These are phyloP conservation scores for Podospora bellae-mahoneyi DNA, from an alignment of 495 filamentous ascomycete genomes.

Conservation along the genomic window DNA sequence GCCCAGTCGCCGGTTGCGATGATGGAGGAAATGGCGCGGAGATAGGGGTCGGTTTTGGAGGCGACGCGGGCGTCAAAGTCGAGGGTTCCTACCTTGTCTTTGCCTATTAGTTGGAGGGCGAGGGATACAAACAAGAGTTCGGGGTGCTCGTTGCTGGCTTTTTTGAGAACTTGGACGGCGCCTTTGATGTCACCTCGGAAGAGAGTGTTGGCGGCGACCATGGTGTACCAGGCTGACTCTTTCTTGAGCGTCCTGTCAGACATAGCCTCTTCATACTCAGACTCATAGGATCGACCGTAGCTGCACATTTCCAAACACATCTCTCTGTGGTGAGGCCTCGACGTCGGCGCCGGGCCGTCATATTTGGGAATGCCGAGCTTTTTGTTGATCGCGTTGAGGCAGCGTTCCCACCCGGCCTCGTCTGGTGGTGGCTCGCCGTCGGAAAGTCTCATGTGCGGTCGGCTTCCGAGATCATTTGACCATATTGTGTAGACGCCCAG, in stretches of 20 bases:
- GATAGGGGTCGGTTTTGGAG: conserved; percentile 70
- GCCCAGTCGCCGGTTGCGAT: conserved; percentile 87
- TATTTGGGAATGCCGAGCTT: conserved; percentile 41
- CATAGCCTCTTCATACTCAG: conserved; percentile 50
- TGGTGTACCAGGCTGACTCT: conserved; percentile 70
- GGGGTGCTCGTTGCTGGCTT: conserved; percentile 46
- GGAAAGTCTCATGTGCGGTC: conserved; percentile 39
- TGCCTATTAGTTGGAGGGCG: conserved; percentile 49
- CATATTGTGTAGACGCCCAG: conserved; percentile 79
- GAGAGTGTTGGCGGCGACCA: conserved; percentile 73
- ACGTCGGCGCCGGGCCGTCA: conserved; percentile 51
- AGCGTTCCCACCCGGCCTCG: conserved; percentile 47
- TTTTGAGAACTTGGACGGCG: conserved; percentile 51
- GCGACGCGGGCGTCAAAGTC: conserved; percentile 48
- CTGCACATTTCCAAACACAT: conserved; percentile 77
- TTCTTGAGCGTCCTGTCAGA: conserved; percentile 51
- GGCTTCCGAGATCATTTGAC: conserved; percentile 62
- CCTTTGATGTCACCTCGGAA: conserved; percentile 66
- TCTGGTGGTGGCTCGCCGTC: conserved; percentile 42
- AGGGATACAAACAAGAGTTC: conserved; percentile 53
- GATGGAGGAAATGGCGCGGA: conserved; percentile 86
- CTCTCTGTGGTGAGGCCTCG: conserved; percentile 68
- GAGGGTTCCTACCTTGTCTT: conserved; percentile 38
- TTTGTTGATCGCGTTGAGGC: conserved; percentile 46
- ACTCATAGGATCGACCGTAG: conserved; percentile 57